Evolutionary conservation across 257 asterid genomes (phyloP).

Genomic region (Nicotiana benthamiana): DNA sequence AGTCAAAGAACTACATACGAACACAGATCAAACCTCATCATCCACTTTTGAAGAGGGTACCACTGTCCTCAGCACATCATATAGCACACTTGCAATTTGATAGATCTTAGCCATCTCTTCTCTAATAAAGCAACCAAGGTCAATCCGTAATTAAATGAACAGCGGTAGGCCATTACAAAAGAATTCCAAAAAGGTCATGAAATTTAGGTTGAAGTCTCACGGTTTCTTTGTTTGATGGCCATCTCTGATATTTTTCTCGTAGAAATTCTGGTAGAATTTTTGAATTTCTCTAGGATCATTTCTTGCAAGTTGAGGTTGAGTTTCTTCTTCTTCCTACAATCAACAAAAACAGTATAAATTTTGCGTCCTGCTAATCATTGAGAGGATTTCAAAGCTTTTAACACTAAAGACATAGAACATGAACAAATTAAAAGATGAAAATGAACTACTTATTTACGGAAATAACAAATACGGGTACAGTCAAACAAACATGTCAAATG

Average conservation of each 20-base stretch:
- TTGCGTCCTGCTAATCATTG: neutral
- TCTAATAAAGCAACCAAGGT: constrained; percentile 27
- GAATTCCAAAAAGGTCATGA: neutral
- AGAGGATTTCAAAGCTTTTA: neutral
- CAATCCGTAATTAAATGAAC: constrained; percentile 7
- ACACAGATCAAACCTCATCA: constrained; percentile 47
- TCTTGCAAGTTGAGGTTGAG: constrained; percentile 40
- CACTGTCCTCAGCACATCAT: constrained; percentile 69
- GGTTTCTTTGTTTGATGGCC: constrained; percentile 84
- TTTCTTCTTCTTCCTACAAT: constrained; percentile 66
- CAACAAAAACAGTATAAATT: neutral
- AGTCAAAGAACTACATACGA: neutral
- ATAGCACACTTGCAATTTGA: constrained; percentile 83
- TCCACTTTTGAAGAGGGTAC: constrained; percentile 56
- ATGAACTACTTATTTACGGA: neutral
- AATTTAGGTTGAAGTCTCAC: constrained; percentile 36
- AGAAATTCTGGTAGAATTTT: constrained; percentile 58
- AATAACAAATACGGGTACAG: neutral
- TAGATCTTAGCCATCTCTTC: constrained; percentile 91
- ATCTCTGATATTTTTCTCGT: constrained; percentile 61
- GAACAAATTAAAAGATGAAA: neutral
- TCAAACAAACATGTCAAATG: neutral
- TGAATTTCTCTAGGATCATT: constrained; percentile 69
- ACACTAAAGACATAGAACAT: neutral
- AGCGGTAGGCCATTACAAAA: neutral